Evolutionary conservation across 2,329 filamentous ascomycete genomes (phyloP).

Genomic region (Sclerotinia sclerotiorum): DNA sequence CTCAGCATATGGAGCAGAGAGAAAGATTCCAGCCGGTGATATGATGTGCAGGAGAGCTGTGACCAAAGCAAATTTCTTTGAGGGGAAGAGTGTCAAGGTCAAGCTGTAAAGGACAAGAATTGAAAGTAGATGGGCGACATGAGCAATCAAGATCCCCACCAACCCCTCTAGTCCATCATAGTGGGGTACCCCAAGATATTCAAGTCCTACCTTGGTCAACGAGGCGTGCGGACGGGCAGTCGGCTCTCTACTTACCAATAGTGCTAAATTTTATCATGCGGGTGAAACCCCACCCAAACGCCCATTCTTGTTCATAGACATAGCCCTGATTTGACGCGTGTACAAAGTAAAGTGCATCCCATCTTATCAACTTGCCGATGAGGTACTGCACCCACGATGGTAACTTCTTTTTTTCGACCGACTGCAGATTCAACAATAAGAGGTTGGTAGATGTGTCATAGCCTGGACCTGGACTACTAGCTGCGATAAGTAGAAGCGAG

Average conservation of each 20-base stretch:
- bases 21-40: conserved; percentile 84
- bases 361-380: conserved; percentile 60
- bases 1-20: conserved; percentile 84
- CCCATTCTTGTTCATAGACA: conserved; percentile 81
- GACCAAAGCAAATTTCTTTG: conserved; percentile 58
- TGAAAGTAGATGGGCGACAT: conserved; percentile 73
- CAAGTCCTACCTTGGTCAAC: conserved; percentile 32
- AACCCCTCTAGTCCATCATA: conserved; percentile 47
- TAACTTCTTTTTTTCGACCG: conserved; percentile 28
- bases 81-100: conserved; percentile 54
- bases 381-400: conserved; percentile 31
- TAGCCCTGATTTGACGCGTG: conserved; percentile 63
- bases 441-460: conserved; percentile 78
- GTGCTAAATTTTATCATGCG: conserved; percentile 42
- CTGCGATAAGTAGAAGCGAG: conserved; percentile 62
- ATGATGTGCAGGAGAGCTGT: conserved; percentile 75
- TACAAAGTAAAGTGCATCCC: conserved; percentile 80
- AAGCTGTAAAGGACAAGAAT: conserved; percentile 71
- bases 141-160: conserved; percentile 66
- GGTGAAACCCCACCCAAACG: conserved; percentile 63
- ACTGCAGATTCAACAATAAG: conserved; percentile 42
- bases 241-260: conserved; percentile 28
- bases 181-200: conserved; percentile 33
- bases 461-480: conserved; percentile 54
- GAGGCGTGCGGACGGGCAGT: conserved; percentile 4